Evolutionary conservation across 345 rosid species (phyloP).

Genomic region (Anastatica hierochuntica): DNA sequence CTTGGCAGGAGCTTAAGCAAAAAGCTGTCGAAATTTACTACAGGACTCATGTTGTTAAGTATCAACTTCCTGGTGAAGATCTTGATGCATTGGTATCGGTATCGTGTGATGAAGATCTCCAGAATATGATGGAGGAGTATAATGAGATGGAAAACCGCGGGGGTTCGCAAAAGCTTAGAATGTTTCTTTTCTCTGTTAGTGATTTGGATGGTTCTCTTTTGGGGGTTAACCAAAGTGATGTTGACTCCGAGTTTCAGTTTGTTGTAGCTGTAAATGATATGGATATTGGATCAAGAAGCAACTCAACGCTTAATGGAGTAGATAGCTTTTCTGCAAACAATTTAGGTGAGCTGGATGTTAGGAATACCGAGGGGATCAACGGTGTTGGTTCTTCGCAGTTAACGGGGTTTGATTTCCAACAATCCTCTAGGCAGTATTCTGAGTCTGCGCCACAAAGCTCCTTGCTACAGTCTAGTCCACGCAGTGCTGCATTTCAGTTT

Average conservation of each 20-base stretch:
- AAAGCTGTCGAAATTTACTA: slow-evolving; percentile 52
- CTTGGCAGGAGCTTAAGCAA: slow-evolving; percentile 56
- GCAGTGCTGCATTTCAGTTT: slow-evolving; percentile 28
- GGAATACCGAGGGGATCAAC: slow-evolving; percentile 28
- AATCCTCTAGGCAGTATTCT: slow-evolving; percentile 32
- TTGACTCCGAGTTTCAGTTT: slow-evolving; percentile 62
- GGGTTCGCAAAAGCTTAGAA: slow-evolving; percentile 56
- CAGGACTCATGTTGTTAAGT: slow-evolving; percentile 55
- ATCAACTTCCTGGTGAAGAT: slow-evolving; percentile 93
- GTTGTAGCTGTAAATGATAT: slow-evolving; percentile 74
- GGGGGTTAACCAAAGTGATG: slow-evolving; percentile 36
- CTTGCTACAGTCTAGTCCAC: slow-evolving; percentile 35
- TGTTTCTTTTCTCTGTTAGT: slow-evolving; percentile 55
- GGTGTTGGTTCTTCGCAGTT: slow-evolving; percentile 33
- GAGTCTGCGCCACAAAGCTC: slow-evolving; percentile 32
- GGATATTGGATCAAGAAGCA: slow-evolving; percentile 54
- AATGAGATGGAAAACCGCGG: slow-evolving; percentile 46
- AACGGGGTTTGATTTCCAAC: slow-evolving; percentile 26
- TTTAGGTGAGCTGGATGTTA: slow-evolving; percentile 39
- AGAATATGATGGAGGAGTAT: slow-evolving; percentile 85
- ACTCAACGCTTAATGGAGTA: slow-evolving; percentile 35
- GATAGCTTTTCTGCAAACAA: slow-evolving; percentile 46
- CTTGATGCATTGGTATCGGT: slow-evolving; percentile 92
- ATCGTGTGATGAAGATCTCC: slow-evolving; percentile 79
- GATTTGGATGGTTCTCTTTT: slow-evolving; percentile 64